Conservation (phyloP, 148 eudicot species). For the Rhododendron henanense region DNA sequence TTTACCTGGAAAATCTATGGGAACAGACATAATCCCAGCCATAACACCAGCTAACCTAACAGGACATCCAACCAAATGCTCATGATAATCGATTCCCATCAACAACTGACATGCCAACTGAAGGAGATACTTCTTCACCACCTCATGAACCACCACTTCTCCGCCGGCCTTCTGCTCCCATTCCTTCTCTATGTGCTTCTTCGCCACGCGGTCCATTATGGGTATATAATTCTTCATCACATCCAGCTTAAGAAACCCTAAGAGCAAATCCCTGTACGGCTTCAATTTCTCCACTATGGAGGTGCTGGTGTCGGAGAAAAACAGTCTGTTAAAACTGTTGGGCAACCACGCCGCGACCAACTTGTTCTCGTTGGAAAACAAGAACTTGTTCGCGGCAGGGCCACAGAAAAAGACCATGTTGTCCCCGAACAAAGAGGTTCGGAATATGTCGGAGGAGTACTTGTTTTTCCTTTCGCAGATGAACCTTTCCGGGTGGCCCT, state of each 20-base stretch:
- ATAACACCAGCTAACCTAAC: background rate
- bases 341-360: background rate
- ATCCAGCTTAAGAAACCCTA: background rate
- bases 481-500: background rate
- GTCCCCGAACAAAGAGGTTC: background rate
- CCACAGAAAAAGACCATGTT: background rate
- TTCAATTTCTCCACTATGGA: background rate
- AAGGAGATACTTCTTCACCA: background rate
- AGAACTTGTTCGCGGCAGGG: background rate
- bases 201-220: background rate
- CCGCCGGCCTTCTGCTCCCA: background rate
- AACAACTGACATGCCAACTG: background rate
- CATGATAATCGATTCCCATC: background rate
- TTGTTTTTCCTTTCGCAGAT: background rate
- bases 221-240: background rate
- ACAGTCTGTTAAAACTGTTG: background rate
- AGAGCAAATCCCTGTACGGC: background rate
- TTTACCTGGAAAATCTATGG: constrained; percentile 2
- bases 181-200: background rate
- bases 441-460: background rate
- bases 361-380: background rate
- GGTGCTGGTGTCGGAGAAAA: background rate
- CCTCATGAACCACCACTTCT: constrained; percentile 6
- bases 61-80: background rate
- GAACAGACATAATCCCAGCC: background rate